Percentiles rank a stretch among this genome's conserved stretches.
These are phyloP conservation scores for Epichloe gansuensis DNA, from an alignment of 2,329 filamentous ascomycete genomes.

Conservation along the genomic window DNA sequence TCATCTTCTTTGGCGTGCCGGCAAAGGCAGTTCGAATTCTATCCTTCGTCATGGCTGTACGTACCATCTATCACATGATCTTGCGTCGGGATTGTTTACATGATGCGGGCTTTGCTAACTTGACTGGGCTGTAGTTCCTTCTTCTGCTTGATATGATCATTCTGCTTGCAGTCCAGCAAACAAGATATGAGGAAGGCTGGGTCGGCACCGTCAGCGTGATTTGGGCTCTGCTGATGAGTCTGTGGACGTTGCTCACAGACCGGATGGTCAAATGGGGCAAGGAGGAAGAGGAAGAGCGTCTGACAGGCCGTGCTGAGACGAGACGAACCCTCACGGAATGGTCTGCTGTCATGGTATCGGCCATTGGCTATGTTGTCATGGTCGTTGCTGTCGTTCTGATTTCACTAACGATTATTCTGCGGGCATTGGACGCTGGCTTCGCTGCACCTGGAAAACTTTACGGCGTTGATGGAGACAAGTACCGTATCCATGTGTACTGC, in stretches of 20 bases:
- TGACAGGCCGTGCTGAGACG: slow-evolving; percentile 81
- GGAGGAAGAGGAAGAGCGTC: slow-evolving; percentile 77
- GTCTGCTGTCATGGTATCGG: slow-evolving; percentile 66
- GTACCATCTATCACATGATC: slow-evolving; percentile 1
- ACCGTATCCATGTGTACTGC: slow-evolving; percentile 78
- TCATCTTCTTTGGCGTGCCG: slow-evolving; percentile 81
- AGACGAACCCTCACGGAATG: slow-evolving; percentile 74
- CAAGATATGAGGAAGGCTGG: slow-evolving; percentile 79
- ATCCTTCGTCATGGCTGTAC: slow-evolving; percentile 49
- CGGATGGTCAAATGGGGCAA: slow-evolving; percentile 85
- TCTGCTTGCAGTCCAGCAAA: slow-evolving; percentile 59
- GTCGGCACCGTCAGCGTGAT: slow-evolving; percentile 76
- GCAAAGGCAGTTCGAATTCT: slow-evolving; percentile 68
- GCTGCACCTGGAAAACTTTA: slow-evolving; percentile 62
- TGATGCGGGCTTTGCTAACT: neutral
- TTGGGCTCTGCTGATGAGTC: slow-evolving; percentile 66
- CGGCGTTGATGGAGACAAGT: slow-evolving; percentile 73
- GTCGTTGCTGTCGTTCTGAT: slow-evolving; percentile 59
- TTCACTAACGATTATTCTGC: slow-evolving; percentile 67
- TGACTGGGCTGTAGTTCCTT: slow-evolving; percentile 14
- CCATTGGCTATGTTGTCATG: slow-evolving; percentile 57
- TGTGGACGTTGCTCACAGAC: slow-evolving; percentile 72
- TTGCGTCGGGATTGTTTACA: neutral
- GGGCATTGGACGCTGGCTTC: slow-evolving; percentile 66
- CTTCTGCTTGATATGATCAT: slow-evolving; percentile 59